Evolutionary conservation across 1,284 basidiomycete species (phyloP).

Genomic region (Leccinum pallidistipes): DNA sequence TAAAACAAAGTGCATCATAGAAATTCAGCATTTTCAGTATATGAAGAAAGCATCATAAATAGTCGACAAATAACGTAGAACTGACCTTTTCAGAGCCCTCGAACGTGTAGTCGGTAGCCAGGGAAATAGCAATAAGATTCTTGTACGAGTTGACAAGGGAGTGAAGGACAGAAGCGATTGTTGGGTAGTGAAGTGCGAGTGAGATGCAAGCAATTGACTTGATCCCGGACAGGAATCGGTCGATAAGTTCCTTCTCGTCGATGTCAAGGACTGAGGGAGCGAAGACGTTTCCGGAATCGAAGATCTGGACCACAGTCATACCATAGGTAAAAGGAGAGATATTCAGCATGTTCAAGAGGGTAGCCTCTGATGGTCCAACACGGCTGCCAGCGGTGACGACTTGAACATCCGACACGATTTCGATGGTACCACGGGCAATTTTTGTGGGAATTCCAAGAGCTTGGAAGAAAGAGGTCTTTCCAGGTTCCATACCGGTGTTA

Average conservation of each 20-base stretch:
- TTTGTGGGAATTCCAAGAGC: conserved; percentile 99
- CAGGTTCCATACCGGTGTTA: conserved; percentile 99
- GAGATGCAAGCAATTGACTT: conserved; percentile 97
- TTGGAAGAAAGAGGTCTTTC: conserved; percentile 99
- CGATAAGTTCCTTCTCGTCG: conserved; percentile 87
- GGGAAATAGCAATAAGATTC: conserved; percentile 90
- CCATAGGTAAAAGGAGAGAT: conserved; percentile 99
- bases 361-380: conserved; percentile 97
- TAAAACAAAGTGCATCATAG: conserved; percentile 41
- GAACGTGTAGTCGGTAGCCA: conserved; percentile 95
- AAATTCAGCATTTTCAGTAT: conserved; percentile 86
- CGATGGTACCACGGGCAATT: conserved; percentile 99
- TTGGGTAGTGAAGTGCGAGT: conserved; percentile 94
- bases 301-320: conserved; percentile 95
- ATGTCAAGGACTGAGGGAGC: conserved; percentile 91
- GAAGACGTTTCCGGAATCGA: conserved; percentile 91
- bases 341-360: conserved; percentile 99
- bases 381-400: conserved; percentile 91
- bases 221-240: conserved; percentile 90
- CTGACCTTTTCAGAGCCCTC: conserved; percentile 91
- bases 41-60: conserved; percentile 49
- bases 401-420: conserved; percentile 98
- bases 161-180: conserved; percentile 91
- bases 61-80: conserved; percentile 6
- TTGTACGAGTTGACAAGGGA: conserved; percentile 99